These are phyloP conservation scores for Dothidotthia symphoricarpi DNA, from an alignment of 2,329 filamentous ascomycete genomes.

Conservation along the genomic window DNA sequence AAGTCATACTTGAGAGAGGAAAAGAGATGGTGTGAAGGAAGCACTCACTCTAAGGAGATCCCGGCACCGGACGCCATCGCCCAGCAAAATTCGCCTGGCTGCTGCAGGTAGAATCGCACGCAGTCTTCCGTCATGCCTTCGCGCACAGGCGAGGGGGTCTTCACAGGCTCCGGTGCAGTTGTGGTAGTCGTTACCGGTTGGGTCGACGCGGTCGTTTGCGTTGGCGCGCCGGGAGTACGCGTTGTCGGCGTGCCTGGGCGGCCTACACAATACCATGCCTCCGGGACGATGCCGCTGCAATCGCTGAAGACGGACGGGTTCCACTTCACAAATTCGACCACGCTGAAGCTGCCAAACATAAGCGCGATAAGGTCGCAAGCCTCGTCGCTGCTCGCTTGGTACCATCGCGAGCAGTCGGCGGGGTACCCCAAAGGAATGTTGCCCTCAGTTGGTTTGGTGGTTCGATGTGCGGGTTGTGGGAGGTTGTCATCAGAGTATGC, in stretches of 20 bases:
- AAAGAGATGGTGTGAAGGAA: not conserved
- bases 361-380: not conserved
- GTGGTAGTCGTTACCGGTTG: not conserved
- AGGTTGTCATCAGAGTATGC: not conserved
- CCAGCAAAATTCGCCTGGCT: not conserved
- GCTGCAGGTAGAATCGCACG: not conserved
- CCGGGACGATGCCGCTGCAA: not conserved
- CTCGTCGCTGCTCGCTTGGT: not conserved
- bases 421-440: not conserved
- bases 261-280: not conserved
- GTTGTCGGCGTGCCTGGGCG: not conserved
- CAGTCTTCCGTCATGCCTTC: not conserved
- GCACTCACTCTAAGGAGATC: not conserved
- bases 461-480: not conserved
- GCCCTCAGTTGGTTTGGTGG: not conserved
- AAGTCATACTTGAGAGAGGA: not conserved
- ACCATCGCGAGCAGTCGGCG: not conserved
- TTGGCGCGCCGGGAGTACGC: not conserved
- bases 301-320: not conserved
- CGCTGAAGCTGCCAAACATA: not conserved
- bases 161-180: not conserved
- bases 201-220: not conserved
- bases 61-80: not conserved
- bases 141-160: not conserved
- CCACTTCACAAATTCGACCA: not conserved